Conservation (phyloP, 2,329 filamentous ascomycete genomes). For the Pseudocercospora vitis region DNA sequence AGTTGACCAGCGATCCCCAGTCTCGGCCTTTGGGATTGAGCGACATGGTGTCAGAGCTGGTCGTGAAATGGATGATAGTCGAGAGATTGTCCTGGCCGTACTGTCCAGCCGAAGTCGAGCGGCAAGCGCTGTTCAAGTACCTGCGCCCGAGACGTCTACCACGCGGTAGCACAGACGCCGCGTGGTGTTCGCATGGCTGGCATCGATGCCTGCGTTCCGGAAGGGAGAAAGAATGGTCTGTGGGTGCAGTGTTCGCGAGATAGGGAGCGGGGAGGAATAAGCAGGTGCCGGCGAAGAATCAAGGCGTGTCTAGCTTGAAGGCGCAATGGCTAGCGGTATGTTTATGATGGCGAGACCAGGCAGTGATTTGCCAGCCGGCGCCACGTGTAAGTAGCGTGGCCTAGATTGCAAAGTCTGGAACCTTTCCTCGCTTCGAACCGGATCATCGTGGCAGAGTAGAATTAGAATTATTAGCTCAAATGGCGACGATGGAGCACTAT, state of each 20-base stretch:
- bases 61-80: too few relatives aligned
- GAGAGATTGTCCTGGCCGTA: too few relatives aligned
- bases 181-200: neutral
- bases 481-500: too few relatives aligned
- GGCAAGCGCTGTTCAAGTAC: neutral
- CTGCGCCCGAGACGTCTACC: neutral
- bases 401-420: neutral
- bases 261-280: slow-evolving; percentile 8
- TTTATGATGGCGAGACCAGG: neutral
- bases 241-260: neutral
- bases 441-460: neutral
- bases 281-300: neutral
- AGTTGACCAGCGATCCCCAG: slow-evolving; percentile 30
- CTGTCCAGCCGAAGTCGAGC: neutral
- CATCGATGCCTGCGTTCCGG: neutral
- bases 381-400: slow-evolving; percentile 15
- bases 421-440: neutral
- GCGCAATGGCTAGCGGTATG: slow-evolving; percentile 4
- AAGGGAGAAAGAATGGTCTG: neutral
- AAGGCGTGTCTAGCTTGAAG: neutral
- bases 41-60: slow-evolving; percentile 41
- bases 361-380: slow-evolving; percentile 12
- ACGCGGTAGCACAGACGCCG: neutral
- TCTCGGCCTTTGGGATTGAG: slow-evolving; percentile 30
- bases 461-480: neutral